A percentile compares a stretch with the other conserved stretches of the same genome.
These are phyloP conservation scores for Diplodia seriata DNA, from an alignment of 2,329 filamentous ascomycete genomes.

Conservation along the genomic window DNA sequence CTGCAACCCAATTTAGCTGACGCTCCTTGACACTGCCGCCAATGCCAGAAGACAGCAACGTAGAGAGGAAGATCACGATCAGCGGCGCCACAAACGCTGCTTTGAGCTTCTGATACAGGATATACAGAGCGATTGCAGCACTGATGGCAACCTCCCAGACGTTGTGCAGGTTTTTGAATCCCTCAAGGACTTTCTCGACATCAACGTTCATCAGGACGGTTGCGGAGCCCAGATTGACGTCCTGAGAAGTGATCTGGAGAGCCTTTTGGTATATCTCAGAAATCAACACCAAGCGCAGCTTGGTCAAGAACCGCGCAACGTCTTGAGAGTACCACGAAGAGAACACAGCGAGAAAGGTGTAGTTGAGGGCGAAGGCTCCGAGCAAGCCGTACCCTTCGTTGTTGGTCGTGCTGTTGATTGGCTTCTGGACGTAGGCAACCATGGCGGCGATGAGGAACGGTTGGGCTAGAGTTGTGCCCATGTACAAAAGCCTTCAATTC, in stretches of 20 bases:
- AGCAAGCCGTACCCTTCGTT: conserved; percentile 41
- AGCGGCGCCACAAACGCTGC: conserved; percentile 39
- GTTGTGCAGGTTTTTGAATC: conserved; percentile 37
- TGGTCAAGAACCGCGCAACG: conserved; percentile 38
- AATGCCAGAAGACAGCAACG: conserved; percentile 33
- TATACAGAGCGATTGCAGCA: conserved; percentile 37
- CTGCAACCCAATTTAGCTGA: conserved; percentile 36
- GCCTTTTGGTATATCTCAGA: conserved; percentile 39
- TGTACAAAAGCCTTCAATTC: neutral
- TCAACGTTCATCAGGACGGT: conserved; percentile 44
- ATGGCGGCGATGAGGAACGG: conserved; percentile 40
- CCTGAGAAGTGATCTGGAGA: conserved; percentile 35
- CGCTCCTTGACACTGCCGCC: conserved; percentile 37
- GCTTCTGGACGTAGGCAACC: conserved; percentile 37
- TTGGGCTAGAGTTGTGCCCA: conserved; percentile 34
- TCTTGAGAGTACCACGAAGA: conserved; percentile 40
- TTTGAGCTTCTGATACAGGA: conserved; percentile 40
- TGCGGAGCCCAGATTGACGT: conserved; percentile 36
- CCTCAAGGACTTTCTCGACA: conserved; percentile 41
- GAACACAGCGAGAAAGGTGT: conserved; percentile 36
- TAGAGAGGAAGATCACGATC: conserved; percentile 34
- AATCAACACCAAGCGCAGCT: conserved; percentile 40
- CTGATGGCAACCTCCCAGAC: conserved; percentile 39
- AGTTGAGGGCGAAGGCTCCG: conserved; percentile 39
- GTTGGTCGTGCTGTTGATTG: conserved; percentile 17